A percentile compares a stretch with the other conserved stretches of the same genome.
Conservation (phyloP, 768 basidiomycete genomes). For the Lactarius psammicola region DNA sequence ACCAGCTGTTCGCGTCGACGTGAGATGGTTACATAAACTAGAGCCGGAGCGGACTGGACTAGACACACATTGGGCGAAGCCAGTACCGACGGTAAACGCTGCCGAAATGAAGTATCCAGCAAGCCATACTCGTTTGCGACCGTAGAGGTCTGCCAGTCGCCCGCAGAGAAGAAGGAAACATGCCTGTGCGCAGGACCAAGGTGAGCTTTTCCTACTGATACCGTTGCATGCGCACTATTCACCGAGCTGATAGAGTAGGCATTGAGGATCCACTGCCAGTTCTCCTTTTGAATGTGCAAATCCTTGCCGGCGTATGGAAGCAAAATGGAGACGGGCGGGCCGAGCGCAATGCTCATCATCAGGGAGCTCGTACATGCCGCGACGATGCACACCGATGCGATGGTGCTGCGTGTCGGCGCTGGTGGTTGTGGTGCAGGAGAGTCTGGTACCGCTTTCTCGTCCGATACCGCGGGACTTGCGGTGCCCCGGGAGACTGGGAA, state of each 20-base stretch:
- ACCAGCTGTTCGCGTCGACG: slow-evolving; percentile 41
- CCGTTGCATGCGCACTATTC: slow-evolving; percentile 25
- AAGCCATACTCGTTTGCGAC: slow-evolving; percentile 67
- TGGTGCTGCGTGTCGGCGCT: slow-evolving; percentile 4
- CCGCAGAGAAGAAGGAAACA: slow-evolving; percentile 77
- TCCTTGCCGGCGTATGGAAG: slow-evolving; percentile 38
- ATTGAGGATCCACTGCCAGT: slow-evolving; percentile 66
- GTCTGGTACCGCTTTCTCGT: neutral
- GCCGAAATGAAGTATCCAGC: slow-evolving; percentile 54
- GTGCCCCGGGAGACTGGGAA: neutral
- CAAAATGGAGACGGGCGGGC: slow-evolving; percentile 32
- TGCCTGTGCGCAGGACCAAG: slow-evolving; percentile 44
- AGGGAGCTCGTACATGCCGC: slow-evolving; percentile 35
- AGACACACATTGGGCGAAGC: slow-evolving; percentile 53
- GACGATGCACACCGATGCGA: slow-evolving; percentile 28
- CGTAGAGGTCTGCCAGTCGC: slow-evolving; percentile 76
- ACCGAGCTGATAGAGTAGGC: slow-evolving; percentile 70
- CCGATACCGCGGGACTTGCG: neutral
- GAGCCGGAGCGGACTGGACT: neutral
- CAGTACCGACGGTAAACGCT: slow-evolving; percentile 61
- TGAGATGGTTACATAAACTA: neutral
- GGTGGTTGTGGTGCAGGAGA: neutral
- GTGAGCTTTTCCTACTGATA: neutral
- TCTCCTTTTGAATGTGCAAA: slow-evolving; percentile 47
- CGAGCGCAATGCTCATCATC: slow-evolving; percentile 33